Conservation (phyloP, 2,329 filamentous ascomycete species). For the Pestalotiopsis sp. region DNA sequence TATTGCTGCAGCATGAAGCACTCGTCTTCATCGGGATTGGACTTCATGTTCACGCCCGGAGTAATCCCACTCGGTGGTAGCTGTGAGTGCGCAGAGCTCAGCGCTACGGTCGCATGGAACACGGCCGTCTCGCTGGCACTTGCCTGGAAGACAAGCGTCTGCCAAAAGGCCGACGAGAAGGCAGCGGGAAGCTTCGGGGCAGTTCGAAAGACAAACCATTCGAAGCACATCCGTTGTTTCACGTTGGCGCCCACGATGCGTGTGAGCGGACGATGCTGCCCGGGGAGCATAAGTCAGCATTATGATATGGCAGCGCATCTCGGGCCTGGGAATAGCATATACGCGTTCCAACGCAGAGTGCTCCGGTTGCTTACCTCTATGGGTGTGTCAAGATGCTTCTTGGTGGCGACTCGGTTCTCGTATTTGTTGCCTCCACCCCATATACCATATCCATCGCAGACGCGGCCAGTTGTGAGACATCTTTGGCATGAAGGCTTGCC, state of each 20-base stretch:
- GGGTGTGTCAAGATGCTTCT: constrained; percentile 29
- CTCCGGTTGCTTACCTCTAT: constrained; percentile 14
- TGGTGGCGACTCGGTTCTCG: neutral
- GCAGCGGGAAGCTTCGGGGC: constrained; percentile 36
- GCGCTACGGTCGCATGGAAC: constrained; percentile 39
- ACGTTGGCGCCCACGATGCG: constrained; percentile 15
- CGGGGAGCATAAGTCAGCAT: neutral
- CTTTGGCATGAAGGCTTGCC: constrained; percentile 25
- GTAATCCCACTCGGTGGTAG: constrained; percentile 11
- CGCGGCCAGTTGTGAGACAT: constrained; percentile 28
- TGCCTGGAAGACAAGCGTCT: constrained; percentile 36
- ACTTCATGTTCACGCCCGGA: neutral
- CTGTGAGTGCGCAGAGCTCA: constrained; percentile 36
- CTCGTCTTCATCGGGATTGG: constrained; percentile 21
- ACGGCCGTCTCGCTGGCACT: constrained; percentile 38
- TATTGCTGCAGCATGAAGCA: constrained; percentile 35
- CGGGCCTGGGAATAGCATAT: no score
- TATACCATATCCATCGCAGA: constrained; percentile 31
- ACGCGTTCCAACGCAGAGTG: constrained; percentile 1
- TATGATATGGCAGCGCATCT: no score
- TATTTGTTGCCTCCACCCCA: constrained; percentile 26
- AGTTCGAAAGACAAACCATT: constrained; percentile 45
- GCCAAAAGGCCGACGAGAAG: constrained; percentile 40
- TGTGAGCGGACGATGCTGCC: neutral
- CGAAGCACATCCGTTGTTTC: constrained; percentile 36